phyloP scores from a whole-genome alignment of 176 grass and related monocot genomes.

The Puya raimondii region DNA sequence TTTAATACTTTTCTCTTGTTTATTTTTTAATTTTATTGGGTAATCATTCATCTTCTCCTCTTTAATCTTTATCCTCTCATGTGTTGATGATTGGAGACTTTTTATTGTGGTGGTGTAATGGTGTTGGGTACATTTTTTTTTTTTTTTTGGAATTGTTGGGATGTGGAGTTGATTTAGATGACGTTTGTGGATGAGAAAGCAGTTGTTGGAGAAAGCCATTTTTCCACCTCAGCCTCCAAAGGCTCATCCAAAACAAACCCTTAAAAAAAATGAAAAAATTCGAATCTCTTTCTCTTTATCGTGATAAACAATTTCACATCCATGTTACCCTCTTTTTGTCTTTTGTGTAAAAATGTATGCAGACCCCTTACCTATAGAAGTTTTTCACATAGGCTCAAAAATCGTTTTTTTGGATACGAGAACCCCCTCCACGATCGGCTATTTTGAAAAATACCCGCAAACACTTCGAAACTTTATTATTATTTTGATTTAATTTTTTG shows the following conservation, averaged over 20 bases:
- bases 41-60: too few relatives aligned
- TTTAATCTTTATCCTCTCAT: not conserved
- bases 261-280: not conserved
- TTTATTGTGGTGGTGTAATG: not conserved
- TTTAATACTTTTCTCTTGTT: too few relatives aligned
- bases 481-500: too few relatives aligned
- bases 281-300: not conserved
- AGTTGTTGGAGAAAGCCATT: not conserved
- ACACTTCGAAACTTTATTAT: too few relatives aligned
- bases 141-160: not conserved
- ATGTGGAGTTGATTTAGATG: not conserved
- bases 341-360: not conserved
- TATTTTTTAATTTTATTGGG: too few relatives aligned
- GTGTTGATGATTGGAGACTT: not conserved
- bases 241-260: not conserved
- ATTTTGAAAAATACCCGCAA: too few relatives aligned
- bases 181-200: not conserved
- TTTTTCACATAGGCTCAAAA: too few relatives aligned
- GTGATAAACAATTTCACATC: conserved; percentile 5
- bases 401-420: too few relatives aligned
- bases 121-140: not conserved
- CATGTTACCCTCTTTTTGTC: conserved; percentile 31
- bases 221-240: not conserved
- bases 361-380: not conserved
- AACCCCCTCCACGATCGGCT: too few relatives aligned